Percentiles rank a stretch among this genome's conserved stretches.
phyloP scores from a whole-genome alignment of 139 green algal species.

The Astrephomene gubernaculifera region DNA sequence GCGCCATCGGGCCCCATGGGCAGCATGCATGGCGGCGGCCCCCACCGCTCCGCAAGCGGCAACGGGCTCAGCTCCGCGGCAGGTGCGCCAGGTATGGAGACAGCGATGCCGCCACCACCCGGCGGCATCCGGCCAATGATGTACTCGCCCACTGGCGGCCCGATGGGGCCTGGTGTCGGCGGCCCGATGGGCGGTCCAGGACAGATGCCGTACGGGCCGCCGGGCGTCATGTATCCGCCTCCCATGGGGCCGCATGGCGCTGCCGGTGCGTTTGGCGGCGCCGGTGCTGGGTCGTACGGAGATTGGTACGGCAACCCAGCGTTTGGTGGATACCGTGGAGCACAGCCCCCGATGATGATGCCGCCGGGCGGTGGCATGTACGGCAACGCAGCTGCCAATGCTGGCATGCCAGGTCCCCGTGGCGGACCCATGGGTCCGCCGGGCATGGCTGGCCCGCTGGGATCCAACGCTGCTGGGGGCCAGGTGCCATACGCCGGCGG shows the following conservation, averaged over 20 bases:
- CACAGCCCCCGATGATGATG: background rate
- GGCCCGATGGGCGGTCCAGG: constrained; percentile 1
- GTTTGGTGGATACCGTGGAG: background rate
- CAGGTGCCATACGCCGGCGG: background rate
- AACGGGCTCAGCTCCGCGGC: background rate
- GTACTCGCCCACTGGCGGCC: background rate
- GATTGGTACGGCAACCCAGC: constrained; percentile 11
- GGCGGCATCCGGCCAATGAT: background rate
- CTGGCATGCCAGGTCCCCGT: background rate
- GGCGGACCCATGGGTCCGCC: background rate
- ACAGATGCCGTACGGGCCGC: background rate
- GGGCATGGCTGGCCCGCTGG: background rate
- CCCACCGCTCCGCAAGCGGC: too few relatives aligned
- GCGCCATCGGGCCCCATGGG: background rate
- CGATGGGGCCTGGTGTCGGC: background rate
- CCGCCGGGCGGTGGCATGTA: background rate
- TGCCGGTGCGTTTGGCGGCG: background rate
- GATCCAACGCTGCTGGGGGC: background rate
- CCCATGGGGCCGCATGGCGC: background rate
- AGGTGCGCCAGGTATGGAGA: background rate
- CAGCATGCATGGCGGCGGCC: background rate
- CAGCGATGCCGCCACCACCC: background rate
- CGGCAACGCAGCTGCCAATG: background rate
- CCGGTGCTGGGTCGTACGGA: background rate
- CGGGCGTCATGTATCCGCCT: constrained; percentile 9